phyloP scores from a whole-genome alignment of 2,329 filamentous ascomycete genomes.

The Claviceps pazoutovae region DNA sequence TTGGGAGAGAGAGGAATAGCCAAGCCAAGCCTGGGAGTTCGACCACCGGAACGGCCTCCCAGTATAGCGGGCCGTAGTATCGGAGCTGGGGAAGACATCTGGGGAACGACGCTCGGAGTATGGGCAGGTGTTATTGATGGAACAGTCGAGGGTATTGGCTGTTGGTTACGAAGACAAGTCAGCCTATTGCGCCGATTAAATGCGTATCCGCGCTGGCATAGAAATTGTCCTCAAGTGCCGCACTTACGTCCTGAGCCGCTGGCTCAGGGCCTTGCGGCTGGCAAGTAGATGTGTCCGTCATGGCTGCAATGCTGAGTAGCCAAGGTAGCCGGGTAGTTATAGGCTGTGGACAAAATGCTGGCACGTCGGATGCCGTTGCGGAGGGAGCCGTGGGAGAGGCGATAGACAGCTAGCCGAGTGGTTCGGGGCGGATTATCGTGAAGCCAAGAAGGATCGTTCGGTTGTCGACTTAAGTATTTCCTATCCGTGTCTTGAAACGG shows the following conservation, averaged over 20 bases:
- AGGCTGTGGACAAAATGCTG: constrained; percentile 4
- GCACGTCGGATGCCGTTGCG: neutral
- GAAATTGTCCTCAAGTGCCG: neutral
- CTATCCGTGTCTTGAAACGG: neutral
- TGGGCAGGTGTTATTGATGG: constrained; percentile 16
- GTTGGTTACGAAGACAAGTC: constrained; percentile 5
- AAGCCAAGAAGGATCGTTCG: neutral
- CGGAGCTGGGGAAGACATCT: constrained; percentile 64
- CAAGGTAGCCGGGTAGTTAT: constrained; percentile 6
- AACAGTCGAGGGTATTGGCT: constrained; percentile 10
- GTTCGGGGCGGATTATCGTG: neutral
- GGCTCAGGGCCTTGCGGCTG: constrained; percentile 11
- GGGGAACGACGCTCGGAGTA: constrained; percentile 28
- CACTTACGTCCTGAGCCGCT: constrained; percentile 10
- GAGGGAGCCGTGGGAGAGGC: neutral
- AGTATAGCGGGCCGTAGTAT: constrained; percentile 74
- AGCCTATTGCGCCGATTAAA: neutral
- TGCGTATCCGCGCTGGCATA: neutral
- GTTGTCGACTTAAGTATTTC: neutral
- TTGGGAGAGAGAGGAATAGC: constrained; percentile 82
- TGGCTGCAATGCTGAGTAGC: constrained; percentile 9
- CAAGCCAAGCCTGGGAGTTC: constrained; percentile 68
- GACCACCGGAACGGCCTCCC: constrained; percentile 48
- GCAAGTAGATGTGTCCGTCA: constrained; percentile 13
- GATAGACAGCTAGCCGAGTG: neutral